phyloP scores from a whole-genome alignment of 2,329 filamentous ascomycete species.

The Scedosporium minutisporum region DNA sequence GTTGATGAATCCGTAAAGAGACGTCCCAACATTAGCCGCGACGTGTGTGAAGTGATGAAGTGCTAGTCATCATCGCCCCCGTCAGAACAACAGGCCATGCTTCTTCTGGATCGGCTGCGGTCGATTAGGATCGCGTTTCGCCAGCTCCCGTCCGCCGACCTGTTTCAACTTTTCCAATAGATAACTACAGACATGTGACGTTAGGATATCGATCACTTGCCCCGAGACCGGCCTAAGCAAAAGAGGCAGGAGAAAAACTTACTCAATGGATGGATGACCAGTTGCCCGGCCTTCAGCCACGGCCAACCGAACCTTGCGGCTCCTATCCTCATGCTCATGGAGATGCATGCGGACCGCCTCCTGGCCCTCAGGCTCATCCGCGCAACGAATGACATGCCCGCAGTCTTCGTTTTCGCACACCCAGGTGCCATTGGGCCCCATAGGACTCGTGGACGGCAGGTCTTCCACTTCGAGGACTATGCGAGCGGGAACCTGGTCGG shows the following conservation, averaged over 20 bases:
- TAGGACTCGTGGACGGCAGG: slow-evolving; percentile 36
- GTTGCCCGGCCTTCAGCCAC: slow-evolving; percentile 42
- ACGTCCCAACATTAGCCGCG: too few relatives aligned
- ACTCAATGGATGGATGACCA: slow-evolving; percentile 48
- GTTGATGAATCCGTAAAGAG: neutral
- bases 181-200: slow-evolving; percentile 27
- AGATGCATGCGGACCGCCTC: slow-evolving; percentile 51
- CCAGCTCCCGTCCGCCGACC: slow-evolving; percentile 29
- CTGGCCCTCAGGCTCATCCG: slow-evolving; percentile 45
- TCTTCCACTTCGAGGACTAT: slow-evolving; percentile 10
- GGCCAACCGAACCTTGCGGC: slow-evolving; percentile 40
- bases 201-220: neutral
- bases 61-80: too few relatives aligned
- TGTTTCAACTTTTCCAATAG: slow-evolving; percentile 46
- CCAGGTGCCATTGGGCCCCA: slow-evolving; percentile 56
- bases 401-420: slow-evolving; percentile 57
- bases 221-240: neutral
- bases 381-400: slow-evolving; percentile 51
- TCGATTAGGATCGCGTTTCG: slow-evolving; percentile 19
- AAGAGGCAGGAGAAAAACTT: slow-evolving; percentile 26
- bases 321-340: slow-evolving; percentile 46
- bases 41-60: too few relatives aligned
- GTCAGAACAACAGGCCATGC: neutral
- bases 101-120: neutral
- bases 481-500: slow-evolving; percentile 8